phyloP scores from a whole-genome alignment of 1,284 basidiomycete species.

The Stygiomarasmius scandens region DNA sequence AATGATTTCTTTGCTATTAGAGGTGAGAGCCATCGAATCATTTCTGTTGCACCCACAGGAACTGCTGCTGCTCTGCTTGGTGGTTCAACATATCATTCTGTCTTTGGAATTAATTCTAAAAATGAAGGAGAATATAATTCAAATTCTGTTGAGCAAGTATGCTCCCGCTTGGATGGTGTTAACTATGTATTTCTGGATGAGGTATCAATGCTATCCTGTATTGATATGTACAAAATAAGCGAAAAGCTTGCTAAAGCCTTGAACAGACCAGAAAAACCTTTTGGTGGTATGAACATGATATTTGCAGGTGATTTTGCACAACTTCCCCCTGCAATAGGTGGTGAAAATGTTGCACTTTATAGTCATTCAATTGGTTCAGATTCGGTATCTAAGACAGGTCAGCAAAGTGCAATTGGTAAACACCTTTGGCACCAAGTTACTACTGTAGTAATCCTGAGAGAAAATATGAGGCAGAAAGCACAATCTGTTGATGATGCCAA shows the following conservation, averaged over 20 bases:
- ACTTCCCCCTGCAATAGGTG: conserved; percentile 22
- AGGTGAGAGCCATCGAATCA: conserved; percentile 13
- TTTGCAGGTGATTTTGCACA: conserved; percentile 32
- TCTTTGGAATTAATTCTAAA: conserved; percentile 23
- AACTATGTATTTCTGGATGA: conserved; percentile 23
- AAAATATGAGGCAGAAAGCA: conserved; percentile 39
- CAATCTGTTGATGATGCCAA: conserved; percentile 25
- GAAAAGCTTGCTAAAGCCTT: conserved; percentile 14
- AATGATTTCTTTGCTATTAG: conserved; percentile 27
- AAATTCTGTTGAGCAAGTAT: neutral
- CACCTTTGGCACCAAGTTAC: conserved; percentile 37
- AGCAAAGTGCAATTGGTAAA: conserved; percentile 31
- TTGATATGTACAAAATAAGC: conserved; percentile 21
- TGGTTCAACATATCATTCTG: conserved; percentile 32
- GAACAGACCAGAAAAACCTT: conserved; percentile 10
- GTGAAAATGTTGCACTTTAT: conserved; percentile 6
- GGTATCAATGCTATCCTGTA: conserved; percentile 21
- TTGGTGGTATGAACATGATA: conserved; percentile 26
- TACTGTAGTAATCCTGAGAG: conserved; percentile 34
- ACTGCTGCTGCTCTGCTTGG: conserved; percentile 29
- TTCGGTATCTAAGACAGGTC: conserved; percentile 7
- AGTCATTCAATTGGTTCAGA: conserved; percentile 8
- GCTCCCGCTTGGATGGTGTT: conserved; percentile 17
- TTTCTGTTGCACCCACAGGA: conserved; percentile 37
- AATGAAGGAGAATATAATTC: neutral